Evolutionary conservation across 2,329 filamentous ascomycete genomes (phyloP).

Genomic region (Calonectria hongkongensis): DNA sequence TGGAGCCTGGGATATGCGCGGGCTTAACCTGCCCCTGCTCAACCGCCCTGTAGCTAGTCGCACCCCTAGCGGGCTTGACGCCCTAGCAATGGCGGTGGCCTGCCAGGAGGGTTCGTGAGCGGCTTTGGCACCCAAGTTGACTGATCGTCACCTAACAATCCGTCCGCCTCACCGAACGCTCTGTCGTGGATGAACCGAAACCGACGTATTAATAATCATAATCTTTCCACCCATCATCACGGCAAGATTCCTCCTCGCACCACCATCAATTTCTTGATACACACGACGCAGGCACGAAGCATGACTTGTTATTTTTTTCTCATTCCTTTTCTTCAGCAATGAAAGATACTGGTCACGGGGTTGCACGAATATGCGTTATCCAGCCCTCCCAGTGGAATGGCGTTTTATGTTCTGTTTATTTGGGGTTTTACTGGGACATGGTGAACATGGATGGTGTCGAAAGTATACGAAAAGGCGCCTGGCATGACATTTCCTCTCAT

Average conservation of each 20-base stretch:
- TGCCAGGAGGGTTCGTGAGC: conserved; percentile 66
- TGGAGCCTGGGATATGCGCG: conserved; percentile 69
- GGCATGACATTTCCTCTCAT: conserved; percentile 41
- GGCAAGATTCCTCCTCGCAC: conserved; percentile 21
- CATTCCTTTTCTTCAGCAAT: conserved; percentile 34
- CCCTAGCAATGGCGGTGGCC: conserved; percentile 72
- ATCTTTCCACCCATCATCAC: conserved; percentile 36
- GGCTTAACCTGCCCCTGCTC: conserved; percentile 66
- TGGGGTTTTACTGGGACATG: conserved; percentile 37
- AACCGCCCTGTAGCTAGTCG: conserved; percentile 65
- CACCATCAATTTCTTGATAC: conserved; percentile 28
- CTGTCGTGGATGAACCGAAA: conserved; percentile 30
- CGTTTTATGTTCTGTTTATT: conserved; percentile 40
- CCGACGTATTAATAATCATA: conserved; percentile 52
- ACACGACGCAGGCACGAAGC: conserved; percentile 37
- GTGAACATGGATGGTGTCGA: conserved; percentile 48
- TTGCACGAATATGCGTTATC: conserved; percentile 50
- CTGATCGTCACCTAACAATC: conserved; percentile 22
- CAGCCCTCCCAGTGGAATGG: conserved; percentile 41
- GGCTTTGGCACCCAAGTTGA: conserved; percentile 2
- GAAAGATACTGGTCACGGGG: conserved; percentile 44
- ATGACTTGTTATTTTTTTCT: conserved; percentile 32
- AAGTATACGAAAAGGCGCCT: conserved; percentile 52
- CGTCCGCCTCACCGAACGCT: conserved; percentile 17
- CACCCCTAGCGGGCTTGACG: conserved; percentile 72